Evolutionary conservation across 108 stramenopile species (phyloP).

Genomic region (Fistulifera pelliculosa): DNA sequence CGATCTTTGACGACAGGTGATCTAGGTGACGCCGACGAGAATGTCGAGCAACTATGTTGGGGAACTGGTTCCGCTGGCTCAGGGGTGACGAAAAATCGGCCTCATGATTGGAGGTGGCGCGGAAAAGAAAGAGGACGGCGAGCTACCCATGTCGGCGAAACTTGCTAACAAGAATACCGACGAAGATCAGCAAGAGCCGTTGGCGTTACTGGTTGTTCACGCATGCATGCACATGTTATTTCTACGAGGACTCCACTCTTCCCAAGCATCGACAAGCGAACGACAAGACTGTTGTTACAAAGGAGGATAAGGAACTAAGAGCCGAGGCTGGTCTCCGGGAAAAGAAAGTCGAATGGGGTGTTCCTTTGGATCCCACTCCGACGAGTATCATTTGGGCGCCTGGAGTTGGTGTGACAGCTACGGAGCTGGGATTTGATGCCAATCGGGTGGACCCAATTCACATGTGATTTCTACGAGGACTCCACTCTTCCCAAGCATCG

Average conservation of each 20-base stretch:
- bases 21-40: conserved; percentile 66
- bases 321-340: conserved; percentile 49
- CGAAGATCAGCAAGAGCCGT: conserved; percentile 75
- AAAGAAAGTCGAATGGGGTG: conserved; percentile 36
- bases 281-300: conserved; percentile 10
- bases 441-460: no score
- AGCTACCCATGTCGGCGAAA: not conserved
- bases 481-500: conserved; percentile 77
- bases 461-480: conserved; percentile 89
- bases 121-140: not conserved
- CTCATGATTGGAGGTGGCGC: conserved; percentile 31
- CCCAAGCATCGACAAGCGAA: conserved; percentile 62
- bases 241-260: conserved; percentile 83
- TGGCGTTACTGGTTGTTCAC: conserved; percentile 84
- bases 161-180: conserved; percentile 7
- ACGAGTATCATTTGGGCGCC: conserved; percentile 68
- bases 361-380: conserved; percentile 41
- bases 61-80: conserved; percentile 33
- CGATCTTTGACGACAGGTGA: conserved; percentile 43
- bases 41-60: conserved; percentile 80
- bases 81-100: conserved; percentile 44
- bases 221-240: conserved; percentile 93
- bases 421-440: conserved; percentile 30
- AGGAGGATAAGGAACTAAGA: conserved; percentile 45
- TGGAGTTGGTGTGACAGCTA: conserved; percentile 46